Evolutionary conservation across 1,139 yeast genomes (phyloP).

Genomic region (Pichia sp.): DNA sequence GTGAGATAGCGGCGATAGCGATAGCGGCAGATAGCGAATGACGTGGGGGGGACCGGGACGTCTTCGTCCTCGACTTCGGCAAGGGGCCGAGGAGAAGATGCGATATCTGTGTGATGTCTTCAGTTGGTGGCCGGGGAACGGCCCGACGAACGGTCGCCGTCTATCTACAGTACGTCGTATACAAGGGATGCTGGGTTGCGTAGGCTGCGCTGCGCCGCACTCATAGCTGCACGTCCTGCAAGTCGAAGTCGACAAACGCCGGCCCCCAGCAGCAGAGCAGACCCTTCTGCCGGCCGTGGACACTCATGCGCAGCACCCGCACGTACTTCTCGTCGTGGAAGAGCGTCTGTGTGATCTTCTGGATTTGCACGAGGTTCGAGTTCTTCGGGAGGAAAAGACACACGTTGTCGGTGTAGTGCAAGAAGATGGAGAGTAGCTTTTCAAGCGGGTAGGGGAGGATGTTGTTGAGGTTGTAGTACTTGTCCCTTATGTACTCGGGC

Average conservation of each 20-base stretch:
- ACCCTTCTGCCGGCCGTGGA: conserved; percentile 48
- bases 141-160: no score
- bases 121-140: no score
- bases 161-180: no score
- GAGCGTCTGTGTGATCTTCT: conserved; percentile 42
- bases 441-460: conserved; percentile 50
- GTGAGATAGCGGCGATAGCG: not conserved
- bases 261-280: conserved; percentile 59
- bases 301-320: conserved; percentile 44
- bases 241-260: conserved; percentile 21
- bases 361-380: conserved; percentile 54
- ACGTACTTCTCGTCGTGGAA: conserved; percentile 45
- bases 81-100: not conserved
- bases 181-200: no score
- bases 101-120: not conserved
- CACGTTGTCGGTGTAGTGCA: conserved; percentile 46
- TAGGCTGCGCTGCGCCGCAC: not conserved
- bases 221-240: conserved; percentile 5
- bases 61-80: not conserved
- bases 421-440: conserved; percentile 41
- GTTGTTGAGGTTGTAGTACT: conserved; percentile 53
- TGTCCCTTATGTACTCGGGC: conserved; percentile 50
- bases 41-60: not conserved
- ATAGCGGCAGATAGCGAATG: not conserved
- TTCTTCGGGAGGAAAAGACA: conserved; percentile 76